Evolutionary conservation across 1,139 yeast genomes (phyloP).

Genomic region (Candida tunisiensis): DNA sequence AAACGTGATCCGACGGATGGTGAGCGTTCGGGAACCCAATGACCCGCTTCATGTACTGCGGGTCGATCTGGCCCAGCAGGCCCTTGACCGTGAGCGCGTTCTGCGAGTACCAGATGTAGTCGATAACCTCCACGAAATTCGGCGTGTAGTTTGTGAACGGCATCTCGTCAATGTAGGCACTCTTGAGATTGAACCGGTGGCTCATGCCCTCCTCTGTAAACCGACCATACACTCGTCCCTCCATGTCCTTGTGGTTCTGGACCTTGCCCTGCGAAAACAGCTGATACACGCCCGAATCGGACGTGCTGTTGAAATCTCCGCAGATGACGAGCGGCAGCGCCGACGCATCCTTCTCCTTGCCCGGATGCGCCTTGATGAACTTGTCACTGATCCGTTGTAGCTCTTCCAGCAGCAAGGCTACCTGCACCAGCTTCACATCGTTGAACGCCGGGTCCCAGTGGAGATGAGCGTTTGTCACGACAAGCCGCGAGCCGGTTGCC

Average conservation of each 20-base stretch:
- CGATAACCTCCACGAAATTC: constrained; percentile 81
- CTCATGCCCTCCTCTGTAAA: constrained; percentile 81
- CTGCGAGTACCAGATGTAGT: constrained; percentile 90
- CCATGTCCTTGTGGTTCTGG: constrained; percentile 64
- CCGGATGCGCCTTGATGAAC: constrained; percentile 35
- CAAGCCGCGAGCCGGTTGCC: constrained; percentile 47
- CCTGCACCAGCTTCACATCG: constrained; percentile 94
- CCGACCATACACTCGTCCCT: constrained; percentile 79
- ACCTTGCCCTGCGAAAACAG: constrained; percentile 57
- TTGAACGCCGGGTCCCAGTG: constrained; percentile 98
- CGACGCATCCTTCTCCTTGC: too few species aligned
- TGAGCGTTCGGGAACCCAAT: constrained; percentile 92
- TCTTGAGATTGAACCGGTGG: constrained; percentile 66
- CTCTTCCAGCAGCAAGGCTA: constrained; percentile 81
- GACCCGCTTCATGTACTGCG: constrained; percentile 52
- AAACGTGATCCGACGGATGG: constrained; percentile 90
- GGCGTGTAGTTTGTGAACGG: constrained; percentile 95
- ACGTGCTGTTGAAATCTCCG: constrained; percentile 90
- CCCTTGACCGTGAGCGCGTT: constrained; percentile 68
- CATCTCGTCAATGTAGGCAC: constrained; percentile 74
- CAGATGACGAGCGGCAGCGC: constrained; percentile 61
- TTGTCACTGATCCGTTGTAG: constrained; percentile 34
- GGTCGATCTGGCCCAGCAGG: constrained; percentile 69
- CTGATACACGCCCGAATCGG: constrained; percentile 83
- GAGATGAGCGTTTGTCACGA: constrained; percentile 81